These are phyloP conservation scores for Jamesozyma lodderae DNA, from an alignment of 805 yeast species.

Conservation along the genomic window DNA sequence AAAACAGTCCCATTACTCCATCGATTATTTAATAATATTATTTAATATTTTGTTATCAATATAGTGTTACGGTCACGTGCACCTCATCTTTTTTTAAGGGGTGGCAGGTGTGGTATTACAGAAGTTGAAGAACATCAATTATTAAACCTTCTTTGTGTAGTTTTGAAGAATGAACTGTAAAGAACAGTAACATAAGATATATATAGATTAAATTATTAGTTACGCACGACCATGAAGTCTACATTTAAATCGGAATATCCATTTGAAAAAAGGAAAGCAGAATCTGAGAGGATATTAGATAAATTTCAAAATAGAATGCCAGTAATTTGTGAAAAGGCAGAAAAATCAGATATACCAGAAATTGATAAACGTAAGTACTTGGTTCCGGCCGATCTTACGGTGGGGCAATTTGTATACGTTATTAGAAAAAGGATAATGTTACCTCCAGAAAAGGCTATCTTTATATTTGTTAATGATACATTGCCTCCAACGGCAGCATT, in stretches of 20 bases:
- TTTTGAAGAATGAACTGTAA: not conserved
- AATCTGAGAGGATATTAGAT: constrained; percentile 80
- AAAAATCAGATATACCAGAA: constrained; percentile 89
- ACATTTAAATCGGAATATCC: constrained; percentile 60
- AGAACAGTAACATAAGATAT: not conserved
- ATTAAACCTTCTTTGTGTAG: not conserved
- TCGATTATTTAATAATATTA: too few relatives aligned
- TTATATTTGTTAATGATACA: constrained; percentile 92
- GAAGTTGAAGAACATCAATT: not conserved
- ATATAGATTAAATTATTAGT: not conserved
- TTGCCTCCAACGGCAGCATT: constrained; percentile 97
- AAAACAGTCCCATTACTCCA: too few relatives aligned
- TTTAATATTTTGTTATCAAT: too few relatives aligned
- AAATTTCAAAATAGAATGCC: constrained; percentile 91
- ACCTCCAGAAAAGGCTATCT: constrained; percentile 96
- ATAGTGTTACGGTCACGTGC: too few relatives aligned
- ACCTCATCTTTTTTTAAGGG: too few relatives aligned
- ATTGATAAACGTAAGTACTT: constrained; percentile 95
- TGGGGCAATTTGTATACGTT: constrained; percentile 96
- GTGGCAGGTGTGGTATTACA: not conserved
- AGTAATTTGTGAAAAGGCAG: constrained; percentile 93
- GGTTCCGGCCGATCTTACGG: constrained; percentile 92
- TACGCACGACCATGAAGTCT: too few relatives aligned
- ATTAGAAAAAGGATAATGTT: constrained; percentile 92
- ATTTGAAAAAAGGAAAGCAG: constrained; percentile 91